Evolutionary conservation across 306 rosid species (phyloP).

Genomic region (Senna siamea): DNA sequence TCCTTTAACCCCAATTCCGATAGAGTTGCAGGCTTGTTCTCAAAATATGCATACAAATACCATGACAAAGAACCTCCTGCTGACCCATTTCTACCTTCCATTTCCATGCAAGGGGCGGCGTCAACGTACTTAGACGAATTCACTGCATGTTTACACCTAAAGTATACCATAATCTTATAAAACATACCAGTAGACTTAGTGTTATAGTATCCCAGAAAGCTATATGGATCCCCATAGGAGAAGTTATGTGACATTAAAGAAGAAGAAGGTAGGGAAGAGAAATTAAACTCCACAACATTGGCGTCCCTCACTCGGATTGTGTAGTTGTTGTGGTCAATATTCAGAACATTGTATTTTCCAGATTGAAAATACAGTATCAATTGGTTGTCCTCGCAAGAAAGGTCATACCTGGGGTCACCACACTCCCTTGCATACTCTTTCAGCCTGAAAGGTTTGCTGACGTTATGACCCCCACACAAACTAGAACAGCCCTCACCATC

Average conservation of each 20-base stretch:
- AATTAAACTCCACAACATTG: background rate
- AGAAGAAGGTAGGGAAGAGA: background rate
- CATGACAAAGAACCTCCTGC: background rate
- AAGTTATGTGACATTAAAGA: conserved; percentile 2
- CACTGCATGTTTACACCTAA: background rate
- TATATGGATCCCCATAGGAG: background rate
- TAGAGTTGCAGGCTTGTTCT: no score
- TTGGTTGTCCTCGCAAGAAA: conserved; percentile 5
- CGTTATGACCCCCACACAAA: conserved; percentile 27
- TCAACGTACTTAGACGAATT: background rate
- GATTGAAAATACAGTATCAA: background rate
- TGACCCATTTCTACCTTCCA: background rate
- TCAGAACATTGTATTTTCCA: background rate
- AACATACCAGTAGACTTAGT: no score
- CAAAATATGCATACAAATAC: no score
- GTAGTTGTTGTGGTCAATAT: background rate
- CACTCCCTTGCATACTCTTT: background rate
- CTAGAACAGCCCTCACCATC: background rate
- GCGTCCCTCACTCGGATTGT: conserved; percentile 4
- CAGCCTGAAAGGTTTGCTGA: conserved; percentile 39
- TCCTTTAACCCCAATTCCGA: background rate
- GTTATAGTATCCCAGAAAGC: background rate
- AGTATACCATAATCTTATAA: background rate
- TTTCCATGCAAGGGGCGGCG: background rate
- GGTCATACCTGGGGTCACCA: conserved; percentile 1